Conservation (phyloP, 2,329 filamentous ascomycete genomes). For the Fonsecaea multimorphosa region DNA sequence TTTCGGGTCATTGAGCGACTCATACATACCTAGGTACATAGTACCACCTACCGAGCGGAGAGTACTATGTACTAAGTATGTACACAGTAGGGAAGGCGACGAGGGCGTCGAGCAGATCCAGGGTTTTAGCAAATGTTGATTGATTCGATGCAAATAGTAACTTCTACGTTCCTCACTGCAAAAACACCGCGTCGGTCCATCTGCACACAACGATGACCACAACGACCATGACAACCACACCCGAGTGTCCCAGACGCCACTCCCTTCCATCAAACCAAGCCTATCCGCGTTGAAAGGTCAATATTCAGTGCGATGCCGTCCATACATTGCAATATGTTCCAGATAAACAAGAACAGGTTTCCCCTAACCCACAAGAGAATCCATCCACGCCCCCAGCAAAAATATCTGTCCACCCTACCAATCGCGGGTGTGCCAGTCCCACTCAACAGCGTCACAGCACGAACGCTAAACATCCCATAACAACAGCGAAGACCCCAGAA, state of each 20-base stretch:
- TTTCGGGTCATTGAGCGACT: no score
- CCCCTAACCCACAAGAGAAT: not conserved
- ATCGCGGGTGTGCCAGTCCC: not conserved
- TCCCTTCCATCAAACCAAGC: not conserved
- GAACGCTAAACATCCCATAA: conserved; percentile 30
- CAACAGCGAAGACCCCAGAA: conserved; percentile 26
- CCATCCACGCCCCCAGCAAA: conserved; percentile 6
- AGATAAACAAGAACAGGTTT: conserved; percentile 12
- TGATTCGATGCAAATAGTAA: not conserved
- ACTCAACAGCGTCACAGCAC: conserved; percentile 26
- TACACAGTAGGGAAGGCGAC: no score
- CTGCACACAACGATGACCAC: not conserved
- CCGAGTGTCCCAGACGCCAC: not conserved
- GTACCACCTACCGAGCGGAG: no score
- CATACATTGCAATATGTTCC: conserved; percentile 17
- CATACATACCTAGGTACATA: no score
- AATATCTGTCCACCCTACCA: not conserved
- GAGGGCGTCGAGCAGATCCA: not conserved
- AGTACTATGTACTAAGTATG: no score
- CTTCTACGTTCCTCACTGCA: not conserved
- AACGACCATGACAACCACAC: not conserved
- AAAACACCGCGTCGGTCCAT: not conserved
- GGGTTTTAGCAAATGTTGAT: not conserved
- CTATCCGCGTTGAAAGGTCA: not conserved
- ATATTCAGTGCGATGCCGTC: conserved; percentile 1